These are phyloP conservation scores for Stromatinia cepivora DNA, from an alignment of 2,329 filamentous ascomycete species.

Conservation along the genomic window DNA sequence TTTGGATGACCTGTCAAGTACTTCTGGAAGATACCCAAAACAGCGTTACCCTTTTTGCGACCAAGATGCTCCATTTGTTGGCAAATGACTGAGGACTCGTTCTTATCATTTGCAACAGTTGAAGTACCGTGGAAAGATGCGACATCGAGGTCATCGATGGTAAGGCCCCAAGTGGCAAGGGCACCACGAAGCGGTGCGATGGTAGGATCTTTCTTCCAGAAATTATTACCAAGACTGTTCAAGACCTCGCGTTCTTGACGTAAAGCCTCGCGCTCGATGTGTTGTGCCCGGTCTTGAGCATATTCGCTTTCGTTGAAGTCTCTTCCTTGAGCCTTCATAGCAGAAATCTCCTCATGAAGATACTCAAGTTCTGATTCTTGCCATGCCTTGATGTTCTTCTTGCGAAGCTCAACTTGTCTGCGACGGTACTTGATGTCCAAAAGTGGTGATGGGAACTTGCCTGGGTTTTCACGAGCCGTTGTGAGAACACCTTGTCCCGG, in stretches of 20 bases:
- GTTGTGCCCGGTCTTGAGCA: conserved; percentile 76
- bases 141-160: conserved; percentile 90
- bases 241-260: conserved; percentile 93
- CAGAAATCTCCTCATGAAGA: conserved; percentile 86
- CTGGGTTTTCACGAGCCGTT: conserved; percentile 83
- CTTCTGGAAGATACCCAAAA: conserved; percentile 98
- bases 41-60: conserved; percentile 91
- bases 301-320: conserved; percentile 82
- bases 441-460: conserved; percentile 92
- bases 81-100: conserved; percentile 96
- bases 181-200: conserved; percentile 96
- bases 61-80: conserved; percentile 94
- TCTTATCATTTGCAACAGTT: conserved; percentile 98
- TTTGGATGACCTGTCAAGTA: conserved; percentile 98
- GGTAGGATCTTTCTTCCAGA: conserved; percentile 94
- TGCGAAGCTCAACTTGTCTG: conserved; percentile 89
- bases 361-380: conserved; percentile 93
- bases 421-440: conserved; percentile 97
- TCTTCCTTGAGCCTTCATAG: conserved; percentile 79
- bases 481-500: conserved; percentile 97
- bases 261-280: conserved; percentile 84
- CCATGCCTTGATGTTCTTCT: conserved; percentile 94
- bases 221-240: conserved; percentile 92
- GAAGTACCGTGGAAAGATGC: conserved; percentile 99
- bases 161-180: conserved; percentile 95